Base-by-base conservation (phyloP, 2,329 filamentous ascomycete species). In the Cladosporium colombiae region DNA sequence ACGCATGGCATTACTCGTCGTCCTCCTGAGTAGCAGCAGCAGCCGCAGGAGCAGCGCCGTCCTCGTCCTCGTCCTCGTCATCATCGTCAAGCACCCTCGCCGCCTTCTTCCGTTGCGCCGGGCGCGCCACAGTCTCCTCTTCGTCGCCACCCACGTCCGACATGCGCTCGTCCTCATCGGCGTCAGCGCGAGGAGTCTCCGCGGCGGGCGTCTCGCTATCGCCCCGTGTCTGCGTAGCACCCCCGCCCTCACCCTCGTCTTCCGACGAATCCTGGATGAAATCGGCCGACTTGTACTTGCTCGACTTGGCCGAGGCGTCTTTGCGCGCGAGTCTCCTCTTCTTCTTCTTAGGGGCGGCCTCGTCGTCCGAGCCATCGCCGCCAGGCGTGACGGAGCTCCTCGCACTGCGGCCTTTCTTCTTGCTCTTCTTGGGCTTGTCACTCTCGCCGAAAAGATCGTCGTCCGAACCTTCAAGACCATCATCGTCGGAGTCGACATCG, bases 201-300 rank as follows among this genome's bases (percentile, higher is more conserved):
- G 65, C 71, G 56, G 65, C 72, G n/a, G 61, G 61, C 10, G 61
- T 55, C 35, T 56, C 61, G 25, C 61, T 63, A 2, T 40, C 67
- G 67, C 21, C 70, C 68, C 27, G 13, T 14, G 58, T 23, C 23
- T 44, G 33, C 33, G 52, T 37, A 13, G 61, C 52, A 27, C 59
- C 56, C 33, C 2, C 33, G 16, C 18, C 61, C 8, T 46, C 56
- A 14, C 49, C 81, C 3, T 83, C 83, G 14, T 85, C 86, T 18
- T 85, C 86, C 69, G 91, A 89, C 67, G 89, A 92, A 68, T 94
- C 91, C 53, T 92, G 89, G 31, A 97, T 88, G 68, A 93, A 87
- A 78, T 96, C 93, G 1, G 86, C 88, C 60, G 90, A 93, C 84
- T 97, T 97, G 83, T 87, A 96, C 79, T 96, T 96, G 56, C 68